Evolutionary conservation across 2,329 filamentous ascomycete genomes (phyloP), one percentile per base, ranked within the genome.

Genomic region (Ilyonectria sp.): DNA sequence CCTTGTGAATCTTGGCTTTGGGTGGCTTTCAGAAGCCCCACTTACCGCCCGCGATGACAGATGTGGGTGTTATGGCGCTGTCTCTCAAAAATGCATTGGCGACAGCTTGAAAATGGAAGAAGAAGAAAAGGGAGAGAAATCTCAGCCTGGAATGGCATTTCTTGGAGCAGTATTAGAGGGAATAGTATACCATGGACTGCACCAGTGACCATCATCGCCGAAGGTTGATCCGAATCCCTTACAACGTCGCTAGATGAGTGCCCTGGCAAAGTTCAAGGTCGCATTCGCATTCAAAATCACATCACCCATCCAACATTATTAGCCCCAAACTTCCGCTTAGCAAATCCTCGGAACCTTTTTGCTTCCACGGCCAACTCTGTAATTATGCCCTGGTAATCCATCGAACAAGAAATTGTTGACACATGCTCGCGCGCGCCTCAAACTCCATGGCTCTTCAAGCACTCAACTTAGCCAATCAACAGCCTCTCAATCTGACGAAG

Each of bases 1-100:
- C 35, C 46, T 61, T 33, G 15, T 44, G 49, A 35, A 50, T 23
- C 19, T 19, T 29, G 10, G 19, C 23, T 17, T 17, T n/a, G 5
- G 17, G 23, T 13, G 31, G 15, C 23, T 50, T 23, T 13, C n/a
- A 17, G 10, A 15, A 10, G 37, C 23, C 47, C 52, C 52, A 57
- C 52, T 50, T 57, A 44, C 40, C 60, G 60, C 60, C 43, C 44
- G 33, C 46, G 10, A 31, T 49, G 54, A 37, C 54, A 37, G 11
- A 40, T 21, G 21, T 7, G 35, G 35, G 21, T 7, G 35, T 23
- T 26, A 49, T 35, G 8, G 21, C 43, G 21, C 29, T 23, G 17
- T 37, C 44, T 35, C 5, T 31, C 29, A n/a, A 46, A 11, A n/a
- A n/a, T 46, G 26, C n/a, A 33, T 33, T 33, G 23, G 23, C 2